Conservation (phyloP, 108 stramenopile genomes). For the Heterococcus sp. region DNA sequence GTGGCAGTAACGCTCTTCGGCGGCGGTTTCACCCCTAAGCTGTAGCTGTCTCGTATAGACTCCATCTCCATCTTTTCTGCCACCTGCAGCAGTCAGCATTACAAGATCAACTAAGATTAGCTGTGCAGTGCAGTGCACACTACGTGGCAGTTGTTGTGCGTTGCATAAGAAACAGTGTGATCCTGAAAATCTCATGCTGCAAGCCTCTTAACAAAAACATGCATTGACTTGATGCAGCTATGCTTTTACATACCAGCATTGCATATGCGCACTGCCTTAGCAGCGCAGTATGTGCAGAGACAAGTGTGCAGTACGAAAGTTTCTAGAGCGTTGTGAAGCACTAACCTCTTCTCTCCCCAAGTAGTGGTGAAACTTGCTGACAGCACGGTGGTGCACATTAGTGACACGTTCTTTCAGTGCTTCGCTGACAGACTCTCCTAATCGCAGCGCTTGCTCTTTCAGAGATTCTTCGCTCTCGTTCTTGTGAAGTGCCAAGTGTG, state of each 20-base stretch:
- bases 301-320: background rate
- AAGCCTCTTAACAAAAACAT: too few species aligned
- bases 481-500: too few species aligned
- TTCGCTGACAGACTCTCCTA: background rate
- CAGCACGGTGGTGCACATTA: background rate
- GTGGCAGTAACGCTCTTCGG: slow-evolving; percentile 9
- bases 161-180: too few species aligned
- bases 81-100: too few species aligned
- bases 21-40: background rate
- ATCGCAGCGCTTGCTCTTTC: background rate
- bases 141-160: too few species aligned
- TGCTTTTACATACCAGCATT: too few species aligned
- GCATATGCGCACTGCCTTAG: background rate
- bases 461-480: background rate
- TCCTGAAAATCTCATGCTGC: too few species aligned
- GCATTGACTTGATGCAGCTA: too few species aligned
- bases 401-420: background rate
- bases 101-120: too few species aligned
- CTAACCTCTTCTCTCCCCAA: background rate
- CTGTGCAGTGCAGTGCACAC: too few species aligned
- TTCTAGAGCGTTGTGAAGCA: background rate
- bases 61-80: slow-evolving; percentile 13
- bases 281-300: background rate
- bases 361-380: background rate
- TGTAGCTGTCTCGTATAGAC: slow-evolving; percentile 26